Evolutionary conservation across 2,329 filamentous ascomycete genomes (phyloP).

Genomic region (Conoideocrella luteorostrata): DNA sequence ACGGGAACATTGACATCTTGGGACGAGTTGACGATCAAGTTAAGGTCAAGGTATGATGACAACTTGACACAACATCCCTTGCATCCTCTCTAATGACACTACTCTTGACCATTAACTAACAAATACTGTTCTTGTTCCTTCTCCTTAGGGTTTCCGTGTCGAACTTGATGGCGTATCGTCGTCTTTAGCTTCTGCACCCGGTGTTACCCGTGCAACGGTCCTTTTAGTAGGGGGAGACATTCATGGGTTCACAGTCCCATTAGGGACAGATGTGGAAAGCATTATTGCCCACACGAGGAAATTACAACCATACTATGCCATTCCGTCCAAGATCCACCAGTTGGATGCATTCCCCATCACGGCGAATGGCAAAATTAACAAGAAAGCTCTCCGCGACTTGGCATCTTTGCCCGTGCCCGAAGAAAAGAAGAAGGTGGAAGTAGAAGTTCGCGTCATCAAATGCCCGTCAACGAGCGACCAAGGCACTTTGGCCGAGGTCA

Average conservation of each 20-base stretch:
- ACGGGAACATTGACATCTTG: constrained; percentile 48
- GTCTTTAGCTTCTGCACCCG: constrained; percentile 39
- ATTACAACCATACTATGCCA: constrained; percentile 48
- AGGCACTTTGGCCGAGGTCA: constrained; percentile 20
- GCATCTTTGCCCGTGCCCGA: constrained; percentile 17
- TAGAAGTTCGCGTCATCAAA: not conserved
- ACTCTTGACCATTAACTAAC: not conserved
- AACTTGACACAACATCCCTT: not conserved
- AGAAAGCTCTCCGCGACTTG: constrained; percentile 34
- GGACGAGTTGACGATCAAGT: constrained; percentile 56
- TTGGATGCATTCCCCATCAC: constrained; percentile 42
- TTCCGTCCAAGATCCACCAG: constrained; percentile 39
- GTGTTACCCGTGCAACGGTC: constrained; percentile 40
- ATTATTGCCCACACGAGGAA: constrained; percentile 34
- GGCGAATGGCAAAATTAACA: constrained; percentile 51
- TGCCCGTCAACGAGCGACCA: constrained; percentile 12
- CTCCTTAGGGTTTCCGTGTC: constrained; percentile 53
- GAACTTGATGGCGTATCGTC: constrained; percentile 52
- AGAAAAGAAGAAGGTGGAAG: constrained; percentile 2
- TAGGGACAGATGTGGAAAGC: constrained; percentile 25
- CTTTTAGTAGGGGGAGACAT: constrained; percentile 41
- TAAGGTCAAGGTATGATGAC: constrained; percentile 45
- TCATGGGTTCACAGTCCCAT: constrained; percentile 42
- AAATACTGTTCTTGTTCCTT: not conserved
- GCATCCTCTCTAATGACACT: no score